Conservation (phyloP, 2,329 filamentous ascomycete species). For the Fusarium tricinctum region DNA sequence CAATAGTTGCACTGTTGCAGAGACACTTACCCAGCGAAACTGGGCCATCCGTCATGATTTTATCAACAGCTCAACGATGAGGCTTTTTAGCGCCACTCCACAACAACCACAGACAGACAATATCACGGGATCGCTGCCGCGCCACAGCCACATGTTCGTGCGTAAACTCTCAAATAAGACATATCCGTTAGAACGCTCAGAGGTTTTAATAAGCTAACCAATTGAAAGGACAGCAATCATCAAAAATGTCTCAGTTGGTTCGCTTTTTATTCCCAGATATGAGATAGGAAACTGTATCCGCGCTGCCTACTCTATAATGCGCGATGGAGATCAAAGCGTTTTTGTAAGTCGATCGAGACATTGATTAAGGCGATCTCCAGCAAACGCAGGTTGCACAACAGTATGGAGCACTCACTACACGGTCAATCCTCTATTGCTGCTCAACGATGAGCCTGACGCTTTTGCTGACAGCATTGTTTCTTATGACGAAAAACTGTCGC, state of each 20-base stretch:
- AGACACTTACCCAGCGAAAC: neutral
- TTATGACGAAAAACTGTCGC: too few species aligned
- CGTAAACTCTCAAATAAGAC: neutral
- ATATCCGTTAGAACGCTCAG: neutral
- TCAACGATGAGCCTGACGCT: constrained; percentile 31
- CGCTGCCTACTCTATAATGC: neutral
- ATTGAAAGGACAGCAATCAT: neutral
- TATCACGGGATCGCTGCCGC: constrained; percentile 45
- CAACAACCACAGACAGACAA: constrained; percentile 40
- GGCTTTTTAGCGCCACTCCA: constrained; percentile 14
- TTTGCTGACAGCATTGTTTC: neutral
- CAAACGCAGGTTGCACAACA: neutral
- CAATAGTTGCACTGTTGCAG: too few species aligned
- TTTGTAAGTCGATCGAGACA: too few species aligned
- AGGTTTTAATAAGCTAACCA: neutral
- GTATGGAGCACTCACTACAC: neutral
- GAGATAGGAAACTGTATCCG: too few species aligned
- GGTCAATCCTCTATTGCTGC: constrained; percentile 6
- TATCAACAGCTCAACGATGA: constrained; percentile 3
- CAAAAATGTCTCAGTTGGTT: neutral
- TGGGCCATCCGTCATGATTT: constrained; percentile 9
- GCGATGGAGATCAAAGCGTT: constrained; percentile 1
- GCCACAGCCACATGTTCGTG: constrained; percentile 11
- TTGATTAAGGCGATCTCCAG: constrained; percentile 1
- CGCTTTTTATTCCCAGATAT: too few species aligned